Conservation (phyloP, 768 basidiomycete genomes). For the Tricholoma terreum region DNA sequence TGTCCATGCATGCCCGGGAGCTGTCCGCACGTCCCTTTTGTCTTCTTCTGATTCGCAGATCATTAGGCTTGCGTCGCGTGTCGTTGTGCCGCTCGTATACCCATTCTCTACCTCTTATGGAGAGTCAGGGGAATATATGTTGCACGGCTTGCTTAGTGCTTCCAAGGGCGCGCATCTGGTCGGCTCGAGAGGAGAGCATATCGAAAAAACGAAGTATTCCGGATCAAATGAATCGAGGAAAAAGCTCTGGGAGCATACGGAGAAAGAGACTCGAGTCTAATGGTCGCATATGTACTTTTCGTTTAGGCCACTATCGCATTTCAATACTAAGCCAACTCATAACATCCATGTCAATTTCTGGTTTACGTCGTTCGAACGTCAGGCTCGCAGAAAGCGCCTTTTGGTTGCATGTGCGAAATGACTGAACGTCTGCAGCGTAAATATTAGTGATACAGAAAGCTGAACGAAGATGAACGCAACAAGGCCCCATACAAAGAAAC, state of each 20-base stretch:
- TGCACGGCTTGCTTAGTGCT: slow-evolving; percentile 25
- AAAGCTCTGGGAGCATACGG: slow-evolving; percentile 20
- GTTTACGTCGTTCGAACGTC: no score
- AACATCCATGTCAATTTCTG: no score
- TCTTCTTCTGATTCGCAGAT: slow-evolving; percentile 9
- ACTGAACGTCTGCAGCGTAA: no score
- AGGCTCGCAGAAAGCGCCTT: no score
- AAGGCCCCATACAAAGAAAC: no score
- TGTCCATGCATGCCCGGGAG: slow-evolving; percentile 41
- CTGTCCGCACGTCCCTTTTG: slow-evolving; percentile 30
- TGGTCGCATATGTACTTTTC: no score
- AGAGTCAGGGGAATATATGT: slow-evolving; percentile 30
- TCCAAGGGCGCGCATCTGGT: slow-evolving; percentile 18
- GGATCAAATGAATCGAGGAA: slow-evolving; percentile 16
- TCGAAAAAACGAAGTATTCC: slow-evolving; percentile 5
- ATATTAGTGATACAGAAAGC: no score
- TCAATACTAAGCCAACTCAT: no score
- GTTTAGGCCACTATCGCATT: no score
- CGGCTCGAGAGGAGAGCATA: slow-evolving; percentile 6
- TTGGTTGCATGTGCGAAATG: no score
- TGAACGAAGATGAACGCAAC: no score
- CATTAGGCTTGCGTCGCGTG: slow-evolving; percentile 7
- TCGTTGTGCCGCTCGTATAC: slow-evolving; percentile 20
- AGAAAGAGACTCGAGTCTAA: slow-evolving; percentile 7
- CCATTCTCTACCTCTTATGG: slow-evolving; percentile 18